These are phyloP conservation scores for Paramecium octaurelia DNA, from an alignment of 73 alveolate genomes.

Conservation along the genomic window DNA sequence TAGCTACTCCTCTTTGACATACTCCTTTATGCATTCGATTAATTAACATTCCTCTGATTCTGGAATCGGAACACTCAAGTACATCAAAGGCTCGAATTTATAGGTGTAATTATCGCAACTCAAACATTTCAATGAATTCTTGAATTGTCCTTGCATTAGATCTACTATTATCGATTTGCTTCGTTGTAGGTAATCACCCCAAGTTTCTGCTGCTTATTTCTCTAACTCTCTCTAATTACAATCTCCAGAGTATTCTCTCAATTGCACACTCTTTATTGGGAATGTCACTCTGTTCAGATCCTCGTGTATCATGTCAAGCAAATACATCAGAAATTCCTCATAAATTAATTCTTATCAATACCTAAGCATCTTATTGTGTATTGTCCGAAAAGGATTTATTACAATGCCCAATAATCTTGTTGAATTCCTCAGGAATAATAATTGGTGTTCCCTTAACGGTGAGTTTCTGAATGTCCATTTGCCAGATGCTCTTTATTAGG, in stretches of 20 bases:
- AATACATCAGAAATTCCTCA: conserved; percentile 91
- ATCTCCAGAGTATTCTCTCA: conserved; percentile 1
- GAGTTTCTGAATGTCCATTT: neutral
- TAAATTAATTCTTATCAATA: neutral
- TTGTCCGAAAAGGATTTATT: conserved; percentile 64
- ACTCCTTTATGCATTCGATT: conserved; percentile 77
- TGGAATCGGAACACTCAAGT: conserved; percentile 85
- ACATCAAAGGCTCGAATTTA: conserved; percentile 86
- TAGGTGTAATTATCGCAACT: conserved; percentile 57
- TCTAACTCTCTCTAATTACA: conserved; percentile 49
- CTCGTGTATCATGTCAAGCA: conserved; percentile 94
- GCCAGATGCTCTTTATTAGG: neutral
- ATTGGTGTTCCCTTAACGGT: conserved; percentile 17
- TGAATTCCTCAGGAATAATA: neutral
- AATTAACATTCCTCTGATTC: conserved; percentile 63
- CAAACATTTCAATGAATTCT: conserved; percentile 68
- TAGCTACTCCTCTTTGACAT: conserved; percentile 63
- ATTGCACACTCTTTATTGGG: neutral
- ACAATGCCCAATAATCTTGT: neutral
- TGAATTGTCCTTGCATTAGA: conserved; percentile 87
- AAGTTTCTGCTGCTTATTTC: conserved; percentile 70
- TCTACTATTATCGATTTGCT: conserved; percentile 84
- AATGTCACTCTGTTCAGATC: conserved; percentile 84
- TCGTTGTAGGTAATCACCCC: conserved; percentile 77
- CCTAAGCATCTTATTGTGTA: conserved; percentile 84